phyloP scores from a whole-genome alignment of 2,329 filamentous ascomycete species.

The Bipolaris bicolor region DNA sequence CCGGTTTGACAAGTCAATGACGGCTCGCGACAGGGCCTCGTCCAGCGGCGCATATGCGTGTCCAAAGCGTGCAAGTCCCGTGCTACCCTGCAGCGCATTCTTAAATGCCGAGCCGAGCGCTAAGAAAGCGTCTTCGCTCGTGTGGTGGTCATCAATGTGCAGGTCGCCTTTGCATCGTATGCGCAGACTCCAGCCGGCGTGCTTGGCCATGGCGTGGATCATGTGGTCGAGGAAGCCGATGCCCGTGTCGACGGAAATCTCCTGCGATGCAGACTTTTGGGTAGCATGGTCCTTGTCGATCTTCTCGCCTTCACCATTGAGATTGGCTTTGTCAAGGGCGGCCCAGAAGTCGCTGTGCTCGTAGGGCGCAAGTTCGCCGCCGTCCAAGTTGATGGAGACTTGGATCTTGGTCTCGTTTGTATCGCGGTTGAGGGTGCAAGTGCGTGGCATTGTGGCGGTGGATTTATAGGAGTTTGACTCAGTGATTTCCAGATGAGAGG shows the following conservation, averaged over 20 bases:
- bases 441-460: constrained; percentile 59
- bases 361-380: constrained; percentile 70
- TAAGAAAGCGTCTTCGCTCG: constrained; percentile 92
- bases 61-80: constrained; percentile 88
- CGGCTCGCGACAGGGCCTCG: constrained; percentile 90
- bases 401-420: constrained; percentile 99
- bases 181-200: constrained; percentile 89
- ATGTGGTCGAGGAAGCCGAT: constrained; percentile 99
- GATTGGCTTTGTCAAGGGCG: constrained; percentile 53
- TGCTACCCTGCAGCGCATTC: constrained; percentile 74
- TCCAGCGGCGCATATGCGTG: constrained; percentile 92
- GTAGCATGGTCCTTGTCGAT: constrained; percentile 72
- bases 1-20: constrained; percentile 92
- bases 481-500: not conserved
- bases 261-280: constrained; percentile 82
- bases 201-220: constrained; percentile 95
- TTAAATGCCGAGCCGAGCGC: constrained; percentile 88
- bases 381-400: constrained; percentile 90
- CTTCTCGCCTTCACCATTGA: constrained; percentile 41
- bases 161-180: constrained; percentile 86
- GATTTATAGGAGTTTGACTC: not conserved
- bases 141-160: constrained; percentile 99
- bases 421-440: constrained; percentile 79
- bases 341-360: constrained; percentile 43
- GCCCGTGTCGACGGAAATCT: constrained; percentile 86